Conservation (phyloP, 2,329 filamentous ascomycete genomes). For the Drechslerella stenobrocha region DNA sequence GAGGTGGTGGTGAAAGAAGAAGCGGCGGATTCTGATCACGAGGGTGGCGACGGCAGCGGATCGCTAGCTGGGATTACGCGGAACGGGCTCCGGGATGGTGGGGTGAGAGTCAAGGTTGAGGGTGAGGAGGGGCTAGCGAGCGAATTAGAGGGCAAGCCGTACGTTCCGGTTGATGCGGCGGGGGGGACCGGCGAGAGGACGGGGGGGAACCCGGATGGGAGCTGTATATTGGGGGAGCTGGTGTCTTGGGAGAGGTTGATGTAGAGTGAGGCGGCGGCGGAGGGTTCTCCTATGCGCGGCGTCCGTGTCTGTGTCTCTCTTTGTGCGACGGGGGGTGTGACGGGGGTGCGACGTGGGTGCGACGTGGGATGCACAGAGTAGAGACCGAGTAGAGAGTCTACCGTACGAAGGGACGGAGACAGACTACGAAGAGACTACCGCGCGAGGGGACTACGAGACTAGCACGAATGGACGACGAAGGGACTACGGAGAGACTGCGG, state of each 20-base stretch:
- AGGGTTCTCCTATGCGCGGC: neutral
- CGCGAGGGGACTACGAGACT: too few species aligned
- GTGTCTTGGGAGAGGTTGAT: constrained; percentile 39
- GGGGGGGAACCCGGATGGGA: constrained; percentile 42
- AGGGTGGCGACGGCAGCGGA: constrained; percentile 7
- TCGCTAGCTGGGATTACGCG: neutral
- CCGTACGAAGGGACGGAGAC: too few species aligned
- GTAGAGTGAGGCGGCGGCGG: neutral
- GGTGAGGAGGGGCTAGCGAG: constrained; percentile 18
- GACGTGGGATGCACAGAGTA: too few species aligned
- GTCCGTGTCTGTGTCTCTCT: too few species aligned
- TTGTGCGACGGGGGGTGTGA: too few species aligned
- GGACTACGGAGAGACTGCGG: too few species aligned
- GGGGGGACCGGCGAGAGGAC: constrained; percentile 45
- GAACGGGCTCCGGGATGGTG: neutral
- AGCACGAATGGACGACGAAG: too few species aligned
- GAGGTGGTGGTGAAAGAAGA: constrained; percentile 30
- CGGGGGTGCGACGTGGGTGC: too few species aligned
- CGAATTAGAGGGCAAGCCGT: constrained; percentile 43
- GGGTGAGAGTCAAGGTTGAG: constrained; percentile 25
- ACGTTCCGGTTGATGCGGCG: constrained; percentile 46
- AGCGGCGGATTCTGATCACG: constrained; percentile 30
- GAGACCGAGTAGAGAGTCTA: too few species aligned
- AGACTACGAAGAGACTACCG: too few species aligned
- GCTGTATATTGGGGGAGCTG: constrained; percentile 45